Evolutionary conservation across 2,329 filamentous ascomycete species (phyloP), one percentile per base, ranked within the genome.

Genomic region (Madurella mycetomatis): DNA sequence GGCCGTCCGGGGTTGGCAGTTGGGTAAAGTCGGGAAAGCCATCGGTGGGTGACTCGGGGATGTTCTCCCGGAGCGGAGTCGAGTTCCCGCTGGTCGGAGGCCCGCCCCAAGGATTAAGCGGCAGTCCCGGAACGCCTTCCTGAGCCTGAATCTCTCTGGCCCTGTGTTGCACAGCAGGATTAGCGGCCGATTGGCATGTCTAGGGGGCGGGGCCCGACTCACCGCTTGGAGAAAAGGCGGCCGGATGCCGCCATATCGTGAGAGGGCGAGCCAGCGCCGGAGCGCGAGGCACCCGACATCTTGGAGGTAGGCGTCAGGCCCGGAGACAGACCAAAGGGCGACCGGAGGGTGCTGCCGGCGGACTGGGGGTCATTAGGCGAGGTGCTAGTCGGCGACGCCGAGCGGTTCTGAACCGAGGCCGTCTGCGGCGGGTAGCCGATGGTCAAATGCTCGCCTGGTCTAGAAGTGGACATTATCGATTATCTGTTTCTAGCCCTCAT

Each of bases 131-230:
- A 47, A 96, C 80, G 49, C 92, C 92, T 80, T 97, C 92, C 75
- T 96, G 92, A 51, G 92, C 92, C 76, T 97, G 92, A 59, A 97
- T 96, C 73, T 99, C 94, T 70, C 94, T 84, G 62, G 94, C 92
- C 69, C 92, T 96, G 69, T 31, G 51, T 50, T 49, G 37, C 40
- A 30, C 53, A 45, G 45, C 54, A 55, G 52, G 51, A 41, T 55
- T 53, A 63, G 57, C 49, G 18, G 51, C 17, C 39, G 41, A 31
- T 31, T 15, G 48, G 25, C 18, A 11, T 30, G 7, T 16, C 32
- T 31, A n/a, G 13, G 17, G 44, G 41, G 61, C 41, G 42, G 52
- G 59, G 56, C 62, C 60, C 55, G 61, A 76, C 85, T 68, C 82
- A 96, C 91, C 94, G 86, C 78, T 97, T 97, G 59, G 91, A 91